Evolutionary conservation across 2,329 filamentous ascomycete species (phyloP), one percentile per base, ranked within the genome.

Genomic region (Cladosporium austrohemisphaericum): DNA sequence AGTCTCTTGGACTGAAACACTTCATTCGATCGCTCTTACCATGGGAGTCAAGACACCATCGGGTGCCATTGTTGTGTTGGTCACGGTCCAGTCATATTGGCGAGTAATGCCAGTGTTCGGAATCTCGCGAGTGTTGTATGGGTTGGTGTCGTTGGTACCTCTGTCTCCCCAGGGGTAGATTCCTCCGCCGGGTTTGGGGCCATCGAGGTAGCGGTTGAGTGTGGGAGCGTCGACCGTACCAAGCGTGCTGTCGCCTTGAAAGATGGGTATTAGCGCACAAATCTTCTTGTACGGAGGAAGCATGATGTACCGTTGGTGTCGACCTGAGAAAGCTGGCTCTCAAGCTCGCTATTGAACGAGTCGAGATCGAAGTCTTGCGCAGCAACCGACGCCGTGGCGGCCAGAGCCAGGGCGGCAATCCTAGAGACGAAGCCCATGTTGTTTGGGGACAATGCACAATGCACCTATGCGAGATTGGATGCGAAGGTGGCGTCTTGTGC

Each of bases 41-140:
- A 52, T 37, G 10, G 38, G 22, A 13, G 40, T 49, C 33, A 54
- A 41, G 6, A 65, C 60, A 18, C 63, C 63, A 44, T 65, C 63
- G n/a, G 63, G 61, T 8, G 59, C 53, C 37, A 60, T 55, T 4
- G 56, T 56, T 5, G 52, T 53, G 25, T 59, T 55, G 22, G 60
- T 56, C 35, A 65, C 43, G 3, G 55, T 60, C 52, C 57, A 65
- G 14, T 56, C 51, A 40, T 64, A 65, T 10, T 54, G 52, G 16
- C 62, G 54, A 7, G 61, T 65, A 11, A 63, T 53, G 26, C 60
- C 60, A 20, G 63, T 65, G 22, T 64, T 59, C 1, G 65, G 65
- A 31, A 60, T 52, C 20, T 53, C 29, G 19, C 41, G 52, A 14
- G 41, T 25, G 28, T 60, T 50, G 56, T 66, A 65, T 19, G 62